These are phyloP conservation scores for Penicillium roqueforti DNA, from an alignment of 495 filamentous ascomycete genomes.

Conservation along the genomic window DNA sequence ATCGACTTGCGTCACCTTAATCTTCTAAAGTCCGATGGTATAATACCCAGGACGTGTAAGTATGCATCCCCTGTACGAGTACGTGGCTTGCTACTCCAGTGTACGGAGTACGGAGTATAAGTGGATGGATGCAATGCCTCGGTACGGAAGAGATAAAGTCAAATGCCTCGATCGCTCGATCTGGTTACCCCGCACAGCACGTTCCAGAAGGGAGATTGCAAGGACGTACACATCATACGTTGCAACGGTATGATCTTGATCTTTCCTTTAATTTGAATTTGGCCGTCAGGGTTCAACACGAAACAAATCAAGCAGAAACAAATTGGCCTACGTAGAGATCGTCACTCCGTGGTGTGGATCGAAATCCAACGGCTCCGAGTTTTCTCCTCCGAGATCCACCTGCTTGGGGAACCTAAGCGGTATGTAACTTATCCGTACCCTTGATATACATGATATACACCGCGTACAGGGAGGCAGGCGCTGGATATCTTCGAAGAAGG, in stretches of 20 bases:
- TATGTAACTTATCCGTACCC: no score
- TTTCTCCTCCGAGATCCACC: conserved; percentile 26
- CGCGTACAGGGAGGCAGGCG: no score
- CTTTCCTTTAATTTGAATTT: background rate
- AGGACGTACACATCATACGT: background rate
- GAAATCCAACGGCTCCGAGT: conserved; percentile 25
- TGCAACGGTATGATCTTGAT: background rate
- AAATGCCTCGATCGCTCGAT: conserved; percentile 8
- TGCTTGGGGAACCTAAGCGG: background rate
- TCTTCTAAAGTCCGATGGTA: background rate
- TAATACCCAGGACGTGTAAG: no score
- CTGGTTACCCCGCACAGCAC: conserved; percentile 20
- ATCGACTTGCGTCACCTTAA: conserved; percentile 28
- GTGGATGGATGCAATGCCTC: no score
- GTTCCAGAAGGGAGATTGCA: conserved; percentile 8
- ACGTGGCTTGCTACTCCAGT: no score
- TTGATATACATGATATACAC: no score
- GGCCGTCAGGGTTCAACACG: background rate
- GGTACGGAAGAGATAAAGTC: no score
- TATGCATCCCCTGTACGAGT: no score
- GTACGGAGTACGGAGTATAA: no score
- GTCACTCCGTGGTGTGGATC: conserved; percentile 9
- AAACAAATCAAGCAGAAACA: background rate
- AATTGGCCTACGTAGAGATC: conserved; percentile 13
- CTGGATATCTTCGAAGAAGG: no score